These are phyloP conservation scores for Chalaropsis ovoidea DNA, from an alignment of 2,329 filamentous ascomycete species.

Conservation along the genomic window DNA sequence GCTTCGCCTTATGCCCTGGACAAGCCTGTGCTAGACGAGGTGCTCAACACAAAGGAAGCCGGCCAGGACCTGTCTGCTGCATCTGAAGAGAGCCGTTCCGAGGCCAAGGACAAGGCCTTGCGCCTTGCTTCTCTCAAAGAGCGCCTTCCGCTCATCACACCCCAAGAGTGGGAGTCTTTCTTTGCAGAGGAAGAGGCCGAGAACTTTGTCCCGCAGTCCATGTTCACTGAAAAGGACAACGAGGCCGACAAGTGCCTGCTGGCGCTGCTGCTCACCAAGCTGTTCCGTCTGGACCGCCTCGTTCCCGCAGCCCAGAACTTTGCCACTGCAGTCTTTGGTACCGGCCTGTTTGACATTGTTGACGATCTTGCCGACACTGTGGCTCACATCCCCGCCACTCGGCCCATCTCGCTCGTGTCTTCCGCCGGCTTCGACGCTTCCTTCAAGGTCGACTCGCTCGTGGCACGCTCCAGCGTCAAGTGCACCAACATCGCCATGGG, in stretches of 20 bases:
- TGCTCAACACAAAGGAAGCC: constrained; percentile 67
- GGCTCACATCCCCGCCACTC: constrained; percentile 68
- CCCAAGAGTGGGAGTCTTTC: constrained; percentile 69
- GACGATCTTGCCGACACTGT: constrained; percentile 82
- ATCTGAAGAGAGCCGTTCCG: constrained; percentile 40
- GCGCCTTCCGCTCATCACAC: constrained; percentile 51
- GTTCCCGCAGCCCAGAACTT: constrained; percentile 90
- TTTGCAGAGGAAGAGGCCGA: constrained; percentile 78
- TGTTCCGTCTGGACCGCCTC: constrained; percentile 91
- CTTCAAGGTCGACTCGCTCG: constrained; percentile 95
- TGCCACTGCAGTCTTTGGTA: constrained; percentile 73
- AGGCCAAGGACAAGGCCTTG: constrained; percentile 57
- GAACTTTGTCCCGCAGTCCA: constrained; percentile 65
- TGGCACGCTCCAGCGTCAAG: constrained; percentile 67
- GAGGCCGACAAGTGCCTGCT: constrained; percentile 65
- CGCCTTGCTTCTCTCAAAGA: constrained; percentile 66
- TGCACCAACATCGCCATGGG: constrained; percentile 99
- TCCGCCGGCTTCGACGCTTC: constrained; percentile 95
- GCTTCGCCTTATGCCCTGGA: constrained; percentile 96
- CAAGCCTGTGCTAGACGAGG: constrained; percentile 72
- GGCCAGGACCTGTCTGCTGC: constrained; percentile 61
- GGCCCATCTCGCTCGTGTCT: constrained; percentile 84
- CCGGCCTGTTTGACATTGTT: constrained; percentile 68
- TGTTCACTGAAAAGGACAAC: constrained; percentile 47
- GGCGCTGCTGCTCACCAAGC: constrained; percentile 81